A percentile compares a stretch with the other conserved stretches of the same genome.
phyloP scores from a whole-genome alignment of 768 basidiomycete genomes.

The Suillus subalutaceus region DNA sequence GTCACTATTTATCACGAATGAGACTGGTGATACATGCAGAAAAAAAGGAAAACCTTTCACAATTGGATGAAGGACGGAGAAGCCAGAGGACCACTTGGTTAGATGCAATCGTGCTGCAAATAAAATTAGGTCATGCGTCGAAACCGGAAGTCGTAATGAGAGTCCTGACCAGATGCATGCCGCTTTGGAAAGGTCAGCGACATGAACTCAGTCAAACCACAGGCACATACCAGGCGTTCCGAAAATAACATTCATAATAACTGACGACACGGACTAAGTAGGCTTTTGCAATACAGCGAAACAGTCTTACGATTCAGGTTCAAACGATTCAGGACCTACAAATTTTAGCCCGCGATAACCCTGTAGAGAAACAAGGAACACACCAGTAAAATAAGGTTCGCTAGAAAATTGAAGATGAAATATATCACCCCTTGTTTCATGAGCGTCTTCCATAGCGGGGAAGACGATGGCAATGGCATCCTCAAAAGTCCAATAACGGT shows the following conservation, averaged over 20 bases:
- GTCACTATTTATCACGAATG: not conserved
- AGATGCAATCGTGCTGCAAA: conserved; percentile 1
- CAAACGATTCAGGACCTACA: not conserved
- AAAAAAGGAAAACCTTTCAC: not conserved
- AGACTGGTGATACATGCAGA: not conserved
- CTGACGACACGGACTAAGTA: not conserved
- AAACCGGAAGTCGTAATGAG: not conserved
- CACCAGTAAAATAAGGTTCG: not conserved
- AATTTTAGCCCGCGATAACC: not conserved
- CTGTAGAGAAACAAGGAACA: not conserved
- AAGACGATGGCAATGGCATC: not conserved
- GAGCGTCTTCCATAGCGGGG: conserved; percentile 1
- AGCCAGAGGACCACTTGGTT: not conserved
- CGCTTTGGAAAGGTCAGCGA: not conserved
- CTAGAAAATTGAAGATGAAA: not conserved
- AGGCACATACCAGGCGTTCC: not conserved
- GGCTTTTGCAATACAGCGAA: not conserved
- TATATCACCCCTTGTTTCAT: conserved; percentile 1
- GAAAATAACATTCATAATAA: not conserved
- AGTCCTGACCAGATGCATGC: conserved; percentile 5
- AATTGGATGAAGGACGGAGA: not conserved
- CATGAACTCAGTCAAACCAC: not conserved
- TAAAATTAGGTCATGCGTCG: not conserved
- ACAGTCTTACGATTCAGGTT: not conserved
- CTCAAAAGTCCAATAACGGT: not conserved